A percentile compares a stretch with the other conserved stretches of the same genome.
Evolutionary conservation across 2,329 filamentous ascomycete genomes (phyloP).

Genomic region (Fusarium duplospermum): DNA sequence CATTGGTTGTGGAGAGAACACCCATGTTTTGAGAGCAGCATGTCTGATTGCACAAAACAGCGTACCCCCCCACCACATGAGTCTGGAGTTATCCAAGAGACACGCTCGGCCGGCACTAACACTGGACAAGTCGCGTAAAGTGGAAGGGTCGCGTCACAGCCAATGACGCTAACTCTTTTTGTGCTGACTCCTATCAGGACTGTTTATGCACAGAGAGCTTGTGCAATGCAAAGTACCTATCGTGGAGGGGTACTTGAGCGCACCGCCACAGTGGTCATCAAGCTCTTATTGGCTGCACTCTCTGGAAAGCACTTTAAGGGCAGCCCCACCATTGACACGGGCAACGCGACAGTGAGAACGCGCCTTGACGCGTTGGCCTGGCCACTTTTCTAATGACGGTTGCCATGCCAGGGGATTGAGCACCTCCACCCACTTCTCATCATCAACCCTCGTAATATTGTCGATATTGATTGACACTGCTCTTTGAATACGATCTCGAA

Average conservation of each 20-base stretch:
- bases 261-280: not conserved
- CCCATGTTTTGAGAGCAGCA: not conserved
- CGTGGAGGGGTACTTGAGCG: slow-evolving; percentile 1
- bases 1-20: not conserved
- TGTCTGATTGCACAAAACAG: not conserved
- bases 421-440: slow-evolving; percentile 20
- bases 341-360: slow-evolving; percentile 27
- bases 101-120: not conserved
- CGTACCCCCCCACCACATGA: not conserved
- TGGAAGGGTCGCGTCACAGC: slow-evolving; percentile 4
- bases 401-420: slow-evolving; percentile 36
- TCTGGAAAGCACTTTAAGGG: slow-evolving; percentile 19
- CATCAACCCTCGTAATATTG: slow-evolving; percentile 1
- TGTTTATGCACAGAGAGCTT: slow-evolving; percentile 12
- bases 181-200: not conserved
- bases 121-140: slow-evolving; percentile 5
- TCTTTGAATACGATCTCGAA: slow-evolving; percentile 3
- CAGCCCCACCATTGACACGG: slow-evolving; percentile 22
- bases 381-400: slow-evolving; percentile 38
- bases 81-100: not conserved
- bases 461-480: slow-evolving; percentile 12
- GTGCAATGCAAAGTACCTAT: slow-evolving; percentile 2
- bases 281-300: slow-evolving; percentile 17
- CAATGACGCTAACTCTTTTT: slow-evolving; percentile 4
- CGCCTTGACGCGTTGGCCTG: slow-evolving; percentile 30